phyloP scores from a whole-genome alignment of 2,329 filamentous ascomycete species.

The Claviceps purpurea region DNA sequence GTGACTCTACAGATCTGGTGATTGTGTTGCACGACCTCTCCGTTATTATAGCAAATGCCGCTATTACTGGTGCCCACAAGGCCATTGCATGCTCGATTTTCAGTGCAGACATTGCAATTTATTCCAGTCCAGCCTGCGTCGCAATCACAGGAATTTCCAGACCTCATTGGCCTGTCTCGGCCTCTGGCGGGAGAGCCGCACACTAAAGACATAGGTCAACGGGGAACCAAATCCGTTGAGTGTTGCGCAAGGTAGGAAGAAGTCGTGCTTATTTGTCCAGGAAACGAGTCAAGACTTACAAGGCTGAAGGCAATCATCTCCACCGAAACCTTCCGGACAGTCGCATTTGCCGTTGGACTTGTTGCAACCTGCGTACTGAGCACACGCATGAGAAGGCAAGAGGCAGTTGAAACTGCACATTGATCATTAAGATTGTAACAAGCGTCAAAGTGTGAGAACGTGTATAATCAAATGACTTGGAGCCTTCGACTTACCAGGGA shows the following conservation, averaged over 20 bases:
- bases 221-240: not conserved
- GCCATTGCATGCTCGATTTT: constrained; percentile 70
- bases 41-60: constrained; percentile 84
- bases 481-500: constrained; percentile 44
- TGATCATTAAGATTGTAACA: not conserved
- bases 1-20: constrained; percentile 97
- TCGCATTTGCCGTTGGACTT: constrained; percentile 83
- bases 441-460: constrained; percentile 15
- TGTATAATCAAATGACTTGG: not conserved
- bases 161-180: constrained; percentile 61
- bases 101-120: constrained; percentile 93
- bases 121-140: constrained; percentile 91
- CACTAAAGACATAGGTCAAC: constrained; percentile 28
- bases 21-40: constrained; percentile 84
- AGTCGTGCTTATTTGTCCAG: not conserved
- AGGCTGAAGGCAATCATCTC: constrained; percentile 83
- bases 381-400: constrained; percentile 78
- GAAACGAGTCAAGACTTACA: constrained; percentile 29
- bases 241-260: not conserved
- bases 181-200: constrained; percentile 82
- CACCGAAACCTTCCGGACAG: constrained; percentile 85
- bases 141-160: constrained; percentile 63
- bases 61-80: constrained; percentile 73
- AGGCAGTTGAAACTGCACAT: constrained; percentile 84
- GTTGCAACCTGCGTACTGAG: constrained; percentile 83